Conservation (phyloP, 306 rosid species). For the Lablab purpureus region DNA sequence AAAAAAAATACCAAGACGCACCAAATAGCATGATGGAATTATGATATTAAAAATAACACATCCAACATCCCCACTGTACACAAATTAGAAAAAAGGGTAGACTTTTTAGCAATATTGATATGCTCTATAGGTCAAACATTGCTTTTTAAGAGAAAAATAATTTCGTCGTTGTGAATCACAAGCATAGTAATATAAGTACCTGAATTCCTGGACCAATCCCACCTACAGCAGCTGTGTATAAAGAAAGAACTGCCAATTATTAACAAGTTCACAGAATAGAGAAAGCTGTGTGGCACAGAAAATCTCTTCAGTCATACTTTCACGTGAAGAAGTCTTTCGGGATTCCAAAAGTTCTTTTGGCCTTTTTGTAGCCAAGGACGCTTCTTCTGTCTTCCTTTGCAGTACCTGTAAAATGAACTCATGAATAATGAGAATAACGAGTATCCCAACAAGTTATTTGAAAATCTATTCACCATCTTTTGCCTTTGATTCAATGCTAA, state of each 20-base stretch:
- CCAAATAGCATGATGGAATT: neutral
- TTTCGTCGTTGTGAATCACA: neutral
- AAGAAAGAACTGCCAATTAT: neutral
- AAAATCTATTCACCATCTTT: slow-evolving; percentile 75
- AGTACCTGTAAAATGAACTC: slow-evolving; percentile 65
- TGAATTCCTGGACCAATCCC: slow-evolving; percentile 82
- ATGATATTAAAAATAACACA: neutral
- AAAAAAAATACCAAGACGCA: slow-evolving; percentile 16
- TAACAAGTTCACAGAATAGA: neutral
- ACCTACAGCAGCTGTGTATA: slow-evolving; percentile 54
- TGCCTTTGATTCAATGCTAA: slow-evolving; percentile 94
- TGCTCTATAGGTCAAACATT: too few relatives aligned
- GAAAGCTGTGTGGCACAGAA: slow-evolving; percentile 20
- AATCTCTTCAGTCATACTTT: slow-evolving; percentile 58
- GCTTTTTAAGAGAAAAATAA: neutral
- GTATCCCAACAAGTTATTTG: slow-evolving; percentile 9
- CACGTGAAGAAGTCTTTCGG: slow-evolving; percentile 78
- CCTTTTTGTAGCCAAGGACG: slow-evolving; percentile 89
- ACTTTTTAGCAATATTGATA: neutral
- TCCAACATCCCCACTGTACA: neutral
- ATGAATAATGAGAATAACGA: slow-evolving; percentile 31
- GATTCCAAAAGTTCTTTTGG: slow-evolving; percentile 93
- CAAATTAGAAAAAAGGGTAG: neutral
- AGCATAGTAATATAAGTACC: slow-evolving; percentile 55
- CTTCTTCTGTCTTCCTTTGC: slow-evolving; percentile 99